Percentiles rank a stretch among this genome's conserved stretches.
phyloP scores from a whole-genome alignment of 2,329 filamentous ascomycete genomes.

The Cladorrhinum sp. region DNA sequence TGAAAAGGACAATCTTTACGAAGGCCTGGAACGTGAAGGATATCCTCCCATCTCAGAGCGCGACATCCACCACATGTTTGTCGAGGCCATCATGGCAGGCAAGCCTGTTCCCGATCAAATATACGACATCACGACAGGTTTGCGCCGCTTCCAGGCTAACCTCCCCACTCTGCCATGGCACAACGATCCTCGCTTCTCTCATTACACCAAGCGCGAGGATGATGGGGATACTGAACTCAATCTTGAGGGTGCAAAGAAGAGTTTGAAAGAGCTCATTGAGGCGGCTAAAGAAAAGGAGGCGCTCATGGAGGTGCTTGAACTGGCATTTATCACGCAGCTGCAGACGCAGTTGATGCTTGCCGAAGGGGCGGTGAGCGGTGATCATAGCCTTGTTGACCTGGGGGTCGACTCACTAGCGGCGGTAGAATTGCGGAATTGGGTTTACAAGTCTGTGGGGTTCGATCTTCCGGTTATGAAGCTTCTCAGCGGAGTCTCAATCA shows the following conservation, averaged over 20 bases:
- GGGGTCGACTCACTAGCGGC: slow-evolving; percentile 43
- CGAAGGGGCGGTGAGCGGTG: slow-evolving; percentile 30
- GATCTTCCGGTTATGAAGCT: slow-evolving; percentile 48
- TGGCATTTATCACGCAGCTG: slow-evolving; percentile 31
- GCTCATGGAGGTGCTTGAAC: slow-evolving; percentile 28
- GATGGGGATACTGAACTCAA: neutral
- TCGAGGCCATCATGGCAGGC: slow-evolving; percentile 48
- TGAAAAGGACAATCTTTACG: slow-evolving; percentile 39
- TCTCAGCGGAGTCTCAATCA: slow-evolving; percentile 33
- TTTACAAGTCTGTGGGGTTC: slow-evolving; percentile 39
- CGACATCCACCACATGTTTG: slow-evolving; percentile 50
- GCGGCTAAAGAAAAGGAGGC: slow-evolving; percentile 22
- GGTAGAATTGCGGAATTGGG: slow-evolving; percentile 45
- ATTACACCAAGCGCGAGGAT: slow-evolving; percentile 33
- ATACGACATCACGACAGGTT: slow-evolving; percentile 40
- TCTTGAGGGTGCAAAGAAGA: slow-evolving; percentile 7
- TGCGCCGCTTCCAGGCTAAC: slow-evolving; percentile 37
- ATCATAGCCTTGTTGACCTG: slow-evolving; percentile 36
- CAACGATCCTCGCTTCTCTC: slow-evolving; percentile 42
- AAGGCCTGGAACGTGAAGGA: slow-evolving; percentile 41
- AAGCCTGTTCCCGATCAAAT: slow-evolving; percentile 29
- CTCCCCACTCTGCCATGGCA: slow-evolving; percentile 41
- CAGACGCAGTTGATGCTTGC: slow-evolving; percentile 33
- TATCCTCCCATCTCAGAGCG: slow-evolving; percentile 49
- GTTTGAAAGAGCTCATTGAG: slow-evolving; percentile 32